Base-by-base conservation (phyloP, 1,284 basidiomycete species). In the Coniophora puteana region DNA sequence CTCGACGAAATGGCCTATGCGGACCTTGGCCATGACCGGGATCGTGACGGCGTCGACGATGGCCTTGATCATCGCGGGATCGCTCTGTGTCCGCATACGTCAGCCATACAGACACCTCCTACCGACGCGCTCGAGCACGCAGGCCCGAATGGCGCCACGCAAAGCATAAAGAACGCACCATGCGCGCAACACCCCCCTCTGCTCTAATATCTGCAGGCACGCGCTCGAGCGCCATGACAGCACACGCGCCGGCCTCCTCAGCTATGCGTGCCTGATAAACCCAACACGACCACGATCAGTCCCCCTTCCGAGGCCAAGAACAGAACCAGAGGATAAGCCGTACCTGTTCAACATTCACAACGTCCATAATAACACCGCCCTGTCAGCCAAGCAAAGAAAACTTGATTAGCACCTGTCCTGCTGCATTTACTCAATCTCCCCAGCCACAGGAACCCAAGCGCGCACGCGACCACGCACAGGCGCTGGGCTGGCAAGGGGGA, bases 1-100 rank as follows among this genome's bases (percentile, higher is more conserved):
- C 68, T 96, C 94, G 46, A 95, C 94, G 53, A 95, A 89, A 69
- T 99, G 95, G 1, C 95, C 96, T 63, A 99, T 98, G 52, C 96
- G 84, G 46, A 84, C 86, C 69, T 94, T 93, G 40, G 90, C 91
- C 89, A 93, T 93, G 57, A 89, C 86, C 18, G 87, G 93, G 56
- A 96, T 93, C 18, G 90, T 93, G 34, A 95, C 91, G 22, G 89
- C 80, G 43, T 84, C 86, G 52, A 93, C 87, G 64, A 97, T 97
- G 60, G 89, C 80, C 66, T 97, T 97, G 74, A 99, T 98, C 88
- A 98, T 92, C 45, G 81, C 74, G 8, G 94, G 94, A 69, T 97
- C 94, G 59, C 89, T 93, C 91, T 93, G 56, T 12, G 43, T 45
- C 41, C 6, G 17, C 44, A 54, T 31, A n/a, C 14, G 29, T 18